These are phyloP conservation scores for Hypsizygus ulmarius DNA, from an alignment of 1,284 basidiomycete genomes.

Conservation along the genomic window DNA sequence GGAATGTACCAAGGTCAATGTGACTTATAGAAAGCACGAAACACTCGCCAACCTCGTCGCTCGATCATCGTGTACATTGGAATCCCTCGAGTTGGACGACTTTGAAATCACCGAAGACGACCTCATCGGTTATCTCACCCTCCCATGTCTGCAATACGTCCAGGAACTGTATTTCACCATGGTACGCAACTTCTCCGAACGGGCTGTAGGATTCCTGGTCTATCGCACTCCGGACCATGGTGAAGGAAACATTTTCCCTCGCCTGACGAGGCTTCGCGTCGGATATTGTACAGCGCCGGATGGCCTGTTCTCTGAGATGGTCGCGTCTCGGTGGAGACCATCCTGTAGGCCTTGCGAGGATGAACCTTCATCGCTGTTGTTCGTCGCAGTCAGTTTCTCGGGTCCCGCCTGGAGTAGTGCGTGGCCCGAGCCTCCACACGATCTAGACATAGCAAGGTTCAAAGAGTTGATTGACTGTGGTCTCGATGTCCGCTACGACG, in stretches of 20 bases:
- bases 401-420: too few relatives aligned
- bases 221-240: too few relatives aligned
- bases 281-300: background rate
- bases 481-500: too few relatives aligned
- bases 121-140: background rate
- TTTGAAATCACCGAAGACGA: background rate
- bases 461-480: too few relatives aligned
- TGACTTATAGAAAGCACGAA: background rate
- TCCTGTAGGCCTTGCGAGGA: background rate
- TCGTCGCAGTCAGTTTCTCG: too few relatives aligned
- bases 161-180: background rate
- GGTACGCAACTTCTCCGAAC: too few relatives aligned
- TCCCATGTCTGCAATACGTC: background rate
- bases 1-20: too few relatives aligned
- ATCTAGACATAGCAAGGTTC: too few relatives aligned
- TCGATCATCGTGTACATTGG: background rate
- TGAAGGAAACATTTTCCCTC: background rate
- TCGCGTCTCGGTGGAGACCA: background rate
- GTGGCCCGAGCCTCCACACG: too few relatives aligned
- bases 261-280: background rate
- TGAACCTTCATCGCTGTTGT: too few relatives aligned
- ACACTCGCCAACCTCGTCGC: background rate
- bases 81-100: background rate
- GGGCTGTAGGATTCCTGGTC: too few relatives aligned
- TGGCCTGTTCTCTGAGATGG: slow-evolving; percentile 1